phyloP scores from a whole-genome alignment of 176 grass and related monocot genomes.

The Tillandsia fasciculata region DNA sequence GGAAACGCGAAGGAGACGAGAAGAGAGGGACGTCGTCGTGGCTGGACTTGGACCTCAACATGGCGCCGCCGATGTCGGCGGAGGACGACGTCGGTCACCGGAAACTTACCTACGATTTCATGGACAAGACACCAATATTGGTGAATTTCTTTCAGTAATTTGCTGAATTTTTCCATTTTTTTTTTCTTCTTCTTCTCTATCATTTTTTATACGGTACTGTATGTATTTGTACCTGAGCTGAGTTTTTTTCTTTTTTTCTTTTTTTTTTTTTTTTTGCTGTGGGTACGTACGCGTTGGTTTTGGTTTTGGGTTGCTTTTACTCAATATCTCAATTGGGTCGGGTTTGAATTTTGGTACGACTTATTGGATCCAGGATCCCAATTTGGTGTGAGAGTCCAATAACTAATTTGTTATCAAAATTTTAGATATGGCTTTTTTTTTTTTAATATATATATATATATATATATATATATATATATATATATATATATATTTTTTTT shows the following conservation, averaged over 20 bases:
- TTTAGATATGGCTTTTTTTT: too few relatives aligned
- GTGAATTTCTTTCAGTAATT: conserved; percentile 10
- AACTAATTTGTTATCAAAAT: too few relatives aligned
- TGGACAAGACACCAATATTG: neutral
- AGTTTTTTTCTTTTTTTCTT: neutral
- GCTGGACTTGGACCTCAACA: conserved; percentile 12
- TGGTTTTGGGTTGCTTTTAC: too few relatives aligned
- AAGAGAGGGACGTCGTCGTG: neutral
- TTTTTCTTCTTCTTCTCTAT: neutral
- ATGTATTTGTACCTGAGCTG: neutral
- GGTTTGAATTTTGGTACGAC: too few relatives aligned
- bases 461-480: too few relatives aligned
- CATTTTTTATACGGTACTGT: neutral
- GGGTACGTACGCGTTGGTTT: too few relatives aligned
- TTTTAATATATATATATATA: too few relatives aligned
- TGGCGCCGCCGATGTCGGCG: neutral
- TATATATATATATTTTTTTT: too few relatives aligned
- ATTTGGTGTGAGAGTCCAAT: too few relatives aligned
- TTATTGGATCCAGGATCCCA: too few relatives aligned
- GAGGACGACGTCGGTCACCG: neutral
- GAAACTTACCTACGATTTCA: conserved; percentile 5
- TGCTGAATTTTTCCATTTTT: neutral
- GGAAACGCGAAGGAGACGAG: neutral
- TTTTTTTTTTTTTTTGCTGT: neutral
- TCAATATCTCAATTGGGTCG: too few relatives aligned